phyloP scores from a whole-genome alignment of 805 yeast genomes.

The Lachancea dasiensis region DNA sequence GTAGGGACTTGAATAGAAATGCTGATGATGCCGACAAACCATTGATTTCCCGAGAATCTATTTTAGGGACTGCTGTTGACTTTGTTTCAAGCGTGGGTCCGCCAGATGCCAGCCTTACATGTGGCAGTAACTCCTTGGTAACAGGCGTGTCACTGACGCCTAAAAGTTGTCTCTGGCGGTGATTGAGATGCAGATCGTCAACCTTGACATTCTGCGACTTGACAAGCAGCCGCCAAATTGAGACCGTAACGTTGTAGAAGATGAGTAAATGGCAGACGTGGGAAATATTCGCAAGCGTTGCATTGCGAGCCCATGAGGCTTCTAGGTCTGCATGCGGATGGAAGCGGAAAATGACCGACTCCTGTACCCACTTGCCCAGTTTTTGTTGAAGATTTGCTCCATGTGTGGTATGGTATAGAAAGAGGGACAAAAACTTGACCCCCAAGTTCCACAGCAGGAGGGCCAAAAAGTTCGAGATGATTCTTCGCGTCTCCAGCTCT shows the following conservation, averaged over 20 bases:
- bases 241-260: slow-evolving; percentile 27
- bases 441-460: slow-evolving; percentile 30
- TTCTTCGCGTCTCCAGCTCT: slow-evolving; percentile 34
- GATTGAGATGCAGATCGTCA: slow-evolving; percentile 30
- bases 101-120: not conserved
- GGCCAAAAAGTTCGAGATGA: slow-evolving; percentile 31
- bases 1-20: slow-evolving; percentile 26
- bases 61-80: not conserved
- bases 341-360: slow-evolving; percentile 6
- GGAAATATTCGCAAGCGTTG: slow-evolving; percentile 20
- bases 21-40: slow-evolving; percentile 5
- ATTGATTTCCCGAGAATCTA: not conserved
- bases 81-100: not conserved
- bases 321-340: slow-evolving; percentile 9
- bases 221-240: slow-evolving; percentile 29
- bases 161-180: slow-evolving; percentile 32
- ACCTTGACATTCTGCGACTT: slow-evolving; percentile 28
- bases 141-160: slow-evolving; percentile 24
- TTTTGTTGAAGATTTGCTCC: slow-evolving; percentile 14
- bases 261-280: slow-evolving; percentile 25
- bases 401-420: slow-evolving; percentile 14
- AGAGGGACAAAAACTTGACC: slow-evolving; percentile 17
- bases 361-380: slow-evolving; percentile 3
- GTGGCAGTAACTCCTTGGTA: not conserved
- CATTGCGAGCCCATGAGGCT: slow-evolving; percentile 5